Evolutionary conservation across 2,329 filamentous ascomycete genomes (phyloP).

Genomic region (Karstenula rhodostoma): DNA sequence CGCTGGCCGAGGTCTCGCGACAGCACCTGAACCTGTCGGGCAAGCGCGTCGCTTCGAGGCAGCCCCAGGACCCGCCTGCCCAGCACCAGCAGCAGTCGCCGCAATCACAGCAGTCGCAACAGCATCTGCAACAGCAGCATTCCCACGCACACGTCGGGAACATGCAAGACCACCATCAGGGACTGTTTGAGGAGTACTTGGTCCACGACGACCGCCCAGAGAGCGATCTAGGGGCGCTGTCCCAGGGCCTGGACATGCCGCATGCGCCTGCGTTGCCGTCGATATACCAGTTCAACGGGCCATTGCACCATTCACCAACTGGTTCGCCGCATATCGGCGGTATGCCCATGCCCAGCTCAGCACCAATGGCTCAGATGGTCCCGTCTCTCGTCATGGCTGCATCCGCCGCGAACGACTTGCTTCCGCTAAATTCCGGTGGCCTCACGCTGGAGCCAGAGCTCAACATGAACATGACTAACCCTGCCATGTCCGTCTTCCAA

Average conservation of each 20-base stretch:
- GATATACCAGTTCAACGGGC: conserved; percentile 50
- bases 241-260: conserved; percentile 44
- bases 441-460: conserved; percentile 48
- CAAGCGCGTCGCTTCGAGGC: conserved; percentile 51
- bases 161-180: conserved; percentile 29
- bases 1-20: conserved; percentile 85
- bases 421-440: conserved; percentile 43
- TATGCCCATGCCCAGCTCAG: conserved; percentile 38
- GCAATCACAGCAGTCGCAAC: conserved; percentile 16
- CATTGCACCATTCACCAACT: conserved; percentile 47
- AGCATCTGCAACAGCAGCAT: conserved; percentile 19
- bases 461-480: conserved; percentile 36
- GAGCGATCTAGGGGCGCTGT: conserved; percentile 32
- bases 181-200: conserved; percentile 47
- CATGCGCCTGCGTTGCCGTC: conserved; percentile 45
- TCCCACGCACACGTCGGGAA: conserved; percentile 20
- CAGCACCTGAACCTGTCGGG: conserved; percentile 69
- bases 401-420: conserved; percentile 50
- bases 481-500: conserved; percentile 46
- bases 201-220: conserved; percentile 49
- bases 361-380: conserved; percentile 45
- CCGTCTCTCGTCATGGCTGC: conserved; percentile 51
- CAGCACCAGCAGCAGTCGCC: conserved; percentile 20
- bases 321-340: conserved; percentile 45
- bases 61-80: conserved; percentile 30